Base-by-base conservation (phyloP, 1,139 yeast species). In the Suhomyces chickasaworum region DNA sequence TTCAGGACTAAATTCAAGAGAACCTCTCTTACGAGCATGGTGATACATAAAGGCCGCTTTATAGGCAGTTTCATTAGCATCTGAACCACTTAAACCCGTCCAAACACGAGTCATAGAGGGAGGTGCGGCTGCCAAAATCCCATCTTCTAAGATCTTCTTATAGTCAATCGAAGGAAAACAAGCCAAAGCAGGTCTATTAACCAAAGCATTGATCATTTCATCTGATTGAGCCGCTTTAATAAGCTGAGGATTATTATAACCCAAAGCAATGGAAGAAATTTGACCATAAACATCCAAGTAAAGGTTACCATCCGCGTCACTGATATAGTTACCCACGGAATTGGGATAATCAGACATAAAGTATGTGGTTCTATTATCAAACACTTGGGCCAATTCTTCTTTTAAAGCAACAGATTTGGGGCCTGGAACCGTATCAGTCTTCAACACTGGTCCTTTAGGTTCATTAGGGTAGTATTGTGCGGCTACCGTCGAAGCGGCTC, bases 11-110 rank as follows among this genome's bases (percentile, higher is more conserved):
- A 83, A 84, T 34, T 74, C 81, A 37, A 68, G 62, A 12, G 69
- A 65, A 37, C 85, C 86, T 65, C 90, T 77, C 54, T 70, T 72
- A 53, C 78, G 75, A 39, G 80, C 72, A 52, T 81, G 85, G 61
- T 83, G 87, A 68, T 78, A 84, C 83, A 84, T 83, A 59, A 84
- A 84, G 5, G 90, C 90, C 17, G 90, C 90, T 63, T 85, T 84
- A 68, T 75, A 84, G 3, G 91, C 90, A 52, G 85, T 76, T 66
- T 85, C 91, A 59, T 84, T 85, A 47, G 91, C 90, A 64, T 83
- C 86, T 2, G 89, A 83, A 43, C 91, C 90, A 37, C 86, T 77
- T 42, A 83, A 73, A 12, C 87, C 86, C 22, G 86, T 81, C 86
- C 89, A 84, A 33, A 85, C 82, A 55, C 77, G 75, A 47, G 67